Conservation (phyloP, 768 basidiomycete genomes). For the Suillus bovinus region DNA sequence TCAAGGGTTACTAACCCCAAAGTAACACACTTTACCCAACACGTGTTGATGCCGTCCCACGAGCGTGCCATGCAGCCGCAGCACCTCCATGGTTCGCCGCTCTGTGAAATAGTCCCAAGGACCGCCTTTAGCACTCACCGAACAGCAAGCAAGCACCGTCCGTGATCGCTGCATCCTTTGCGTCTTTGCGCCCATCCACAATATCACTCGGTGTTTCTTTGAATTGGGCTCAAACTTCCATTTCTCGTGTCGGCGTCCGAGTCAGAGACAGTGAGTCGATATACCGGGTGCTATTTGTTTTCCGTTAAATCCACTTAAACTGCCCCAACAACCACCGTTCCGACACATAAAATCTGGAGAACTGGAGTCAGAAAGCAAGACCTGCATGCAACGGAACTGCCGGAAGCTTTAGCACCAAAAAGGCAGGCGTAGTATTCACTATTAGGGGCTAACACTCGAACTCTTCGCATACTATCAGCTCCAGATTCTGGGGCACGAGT, state of each 20-base stretch:
- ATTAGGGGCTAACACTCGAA: neutral
- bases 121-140: neutral
- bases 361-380: neutral
- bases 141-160: neutral
- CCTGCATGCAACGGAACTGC: too few species aligned
- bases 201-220: neutral
- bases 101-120: slow-evolving; percentile 1
- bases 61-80: slow-evolving; percentile 29
- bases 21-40: slow-evolving; percentile 19
- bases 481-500: neutral
- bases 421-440: slow-evolving; percentile 7
- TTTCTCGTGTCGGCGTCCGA: neutral
- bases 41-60: slow-evolving; percentile 34
- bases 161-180: neutral
- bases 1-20: slow-evolving; percentile 31
- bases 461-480: slow-evolving; percentile 1
- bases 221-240: neutral
- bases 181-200: neutral
- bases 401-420: neutral
- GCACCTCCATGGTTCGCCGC: slow-evolving; percentile 9
- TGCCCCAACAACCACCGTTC: neutral
- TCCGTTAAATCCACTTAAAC: slow-evolving; percentile 2
- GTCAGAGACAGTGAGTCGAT: neutral
- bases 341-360: neutral
- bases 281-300: neutral